Conservation (phyloP, 192 early-diverging fungal genomes). For the Rhizophagus clarus region DNA sequence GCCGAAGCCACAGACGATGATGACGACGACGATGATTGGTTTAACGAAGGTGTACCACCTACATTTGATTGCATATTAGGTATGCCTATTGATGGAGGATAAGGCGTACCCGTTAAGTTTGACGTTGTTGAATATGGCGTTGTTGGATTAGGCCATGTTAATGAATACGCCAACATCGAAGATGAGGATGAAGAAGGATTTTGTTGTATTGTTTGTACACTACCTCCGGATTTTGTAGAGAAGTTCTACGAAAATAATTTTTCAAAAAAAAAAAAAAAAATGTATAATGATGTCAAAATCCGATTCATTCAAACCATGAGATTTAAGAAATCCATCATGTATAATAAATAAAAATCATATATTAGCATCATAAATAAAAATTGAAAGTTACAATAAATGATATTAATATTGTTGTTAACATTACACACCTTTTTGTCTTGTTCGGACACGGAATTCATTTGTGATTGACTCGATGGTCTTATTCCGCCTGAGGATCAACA, state of each 20-base stretch:
- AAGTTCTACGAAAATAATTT: slow-evolving; percentile 37
- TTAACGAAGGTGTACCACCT: slow-evolving; percentile 8
- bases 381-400: neutral
- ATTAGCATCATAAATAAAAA: no score
- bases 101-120: neutral
- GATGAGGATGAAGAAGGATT: slow-evolving; percentile 26
- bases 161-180: slow-evolving; percentile 38
- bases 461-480: slow-evolving; percentile 22
- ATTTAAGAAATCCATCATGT: neutral
- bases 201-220: slow-evolving; percentile 25
- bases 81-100: slow-evolving; percentile 26
- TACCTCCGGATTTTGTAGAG: slow-evolving; percentile 44
- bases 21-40: slow-evolving; percentile 24
- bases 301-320: neutral
- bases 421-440: slow-evolving; percentile 32
- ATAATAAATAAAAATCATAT: neutral
- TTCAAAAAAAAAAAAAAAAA: neutral
- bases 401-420: neutral
- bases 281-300: neutral
- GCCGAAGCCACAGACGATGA: slow-evolving; percentile 5
- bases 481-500: slow-evolving; percentile 25
- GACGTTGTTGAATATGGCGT: slow-evolving; percentile 33
- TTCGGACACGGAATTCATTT: slow-evolving; percentile 32
- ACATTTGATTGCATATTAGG: slow-evolving; percentile 10
- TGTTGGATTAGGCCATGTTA: slow-evolving; percentile 24